Evolutionary conservation across 306 rosid species (phyloP).

Genomic region (Glycyrrhiza uralensis): DNA sequence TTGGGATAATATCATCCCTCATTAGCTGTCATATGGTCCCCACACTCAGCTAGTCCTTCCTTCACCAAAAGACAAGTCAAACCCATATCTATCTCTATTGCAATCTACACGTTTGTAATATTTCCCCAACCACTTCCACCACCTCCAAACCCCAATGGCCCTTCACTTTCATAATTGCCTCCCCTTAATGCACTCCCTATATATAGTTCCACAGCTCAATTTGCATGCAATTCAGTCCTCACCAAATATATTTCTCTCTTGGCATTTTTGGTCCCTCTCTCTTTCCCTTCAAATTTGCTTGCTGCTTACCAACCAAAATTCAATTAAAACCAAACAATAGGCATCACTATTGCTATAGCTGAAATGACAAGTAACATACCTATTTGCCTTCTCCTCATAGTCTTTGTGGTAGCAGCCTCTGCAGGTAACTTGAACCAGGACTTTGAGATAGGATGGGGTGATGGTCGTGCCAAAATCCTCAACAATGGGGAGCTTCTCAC

Average conservation of each 20-base stretch:
- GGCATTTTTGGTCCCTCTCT: background rate
- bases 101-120: conserved; percentile 22
- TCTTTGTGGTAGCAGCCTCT: conserved; percentile 2
- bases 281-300: background rate
- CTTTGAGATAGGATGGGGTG: conserved; percentile 62
- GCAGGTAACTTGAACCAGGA: conserved; percentile 51
- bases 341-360: background rate
- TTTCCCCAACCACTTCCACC: conserved; percentile 44
- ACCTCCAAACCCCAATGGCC: background rate
- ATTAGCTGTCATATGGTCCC: conserved; percentile 44
- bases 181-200: conserved; percentile 2
- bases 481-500: conserved; percentile 40
- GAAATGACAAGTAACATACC: conserved; percentile 24
- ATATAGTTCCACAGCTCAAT: conserved; percentile 14
- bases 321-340: no score
- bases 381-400: background rate
- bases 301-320: background rate
- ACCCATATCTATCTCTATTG: conserved; percentile 1
- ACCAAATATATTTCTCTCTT: conserved; percentile 13
- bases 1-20: conserved; percentile 11
- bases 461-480: conserved; percentile 50
- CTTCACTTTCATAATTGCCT: conserved; percentile 23
- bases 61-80: conserved; percentile 42
- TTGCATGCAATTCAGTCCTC: conserved; percentile 34
- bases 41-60: conserved; percentile 8